Evolutionary conservation across 805 yeast species (phyloP).

Genomic region (Yarrowia osloensis): DNA sequence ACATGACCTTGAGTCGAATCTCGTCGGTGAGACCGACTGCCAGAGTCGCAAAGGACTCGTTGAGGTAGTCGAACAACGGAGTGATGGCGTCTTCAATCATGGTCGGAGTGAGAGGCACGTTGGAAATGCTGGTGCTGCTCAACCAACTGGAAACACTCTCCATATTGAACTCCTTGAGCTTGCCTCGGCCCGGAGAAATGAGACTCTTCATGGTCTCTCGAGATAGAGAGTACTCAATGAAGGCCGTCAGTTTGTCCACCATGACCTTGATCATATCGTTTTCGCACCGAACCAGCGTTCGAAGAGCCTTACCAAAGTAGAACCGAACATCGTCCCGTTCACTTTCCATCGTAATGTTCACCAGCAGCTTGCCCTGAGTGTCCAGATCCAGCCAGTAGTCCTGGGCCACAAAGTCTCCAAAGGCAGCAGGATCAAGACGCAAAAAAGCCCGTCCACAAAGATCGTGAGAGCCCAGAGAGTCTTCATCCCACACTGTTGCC

Average conservation of each 20-base stretch:
- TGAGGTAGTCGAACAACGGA: slow-evolving; percentile 74
- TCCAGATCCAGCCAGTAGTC: slow-evolving; percentile 61
- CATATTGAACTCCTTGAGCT: slow-evolving; percentile 35
- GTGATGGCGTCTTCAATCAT: slow-evolving; percentile 64
- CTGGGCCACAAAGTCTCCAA: slow-evolving; percentile 65
- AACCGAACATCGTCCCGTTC: slow-evolving; percentile 81
- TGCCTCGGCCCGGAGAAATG: slow-evolving; percentile 35
- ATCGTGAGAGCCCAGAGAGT: slow-evolving; percentile 55
- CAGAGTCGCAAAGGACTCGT: slow-evolving; percentile 63
- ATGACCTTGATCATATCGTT: slow-evolving; percentile 68
- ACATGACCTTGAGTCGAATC: slow-evolving; percentile 63
- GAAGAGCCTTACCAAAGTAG: slow-evolving; percentile 72
- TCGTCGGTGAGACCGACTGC: slow-evolving; percentile 60
- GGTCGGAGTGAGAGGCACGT: slow-evolving; percentile 34
- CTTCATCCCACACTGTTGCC: slow-evolving; percentile 72
- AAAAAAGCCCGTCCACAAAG: slow-evolving; percentile 66
- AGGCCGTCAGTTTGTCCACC: slow-evolving; percentile 70
- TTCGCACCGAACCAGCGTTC: slow-evolving; percentile 63
- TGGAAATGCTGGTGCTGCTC: slow-evolving; percentile 36
- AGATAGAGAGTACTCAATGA: slow-evolving; percentile 61
- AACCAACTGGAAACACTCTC: slow-evolving; percentile 43
- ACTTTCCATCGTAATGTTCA: slow-evolving; percentile 73
- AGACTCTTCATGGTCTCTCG: slow-evolving; percentile 56
- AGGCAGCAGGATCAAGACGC: slow-evolving; percentile 61
- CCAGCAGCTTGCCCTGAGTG: slow-evolving; percentile 64